Evolutionary conservation across 805 yeast species (phyloP), one percentile per base, ranked within the genome.

Genomic region (Nakazawaea molendinolei): DNA sequence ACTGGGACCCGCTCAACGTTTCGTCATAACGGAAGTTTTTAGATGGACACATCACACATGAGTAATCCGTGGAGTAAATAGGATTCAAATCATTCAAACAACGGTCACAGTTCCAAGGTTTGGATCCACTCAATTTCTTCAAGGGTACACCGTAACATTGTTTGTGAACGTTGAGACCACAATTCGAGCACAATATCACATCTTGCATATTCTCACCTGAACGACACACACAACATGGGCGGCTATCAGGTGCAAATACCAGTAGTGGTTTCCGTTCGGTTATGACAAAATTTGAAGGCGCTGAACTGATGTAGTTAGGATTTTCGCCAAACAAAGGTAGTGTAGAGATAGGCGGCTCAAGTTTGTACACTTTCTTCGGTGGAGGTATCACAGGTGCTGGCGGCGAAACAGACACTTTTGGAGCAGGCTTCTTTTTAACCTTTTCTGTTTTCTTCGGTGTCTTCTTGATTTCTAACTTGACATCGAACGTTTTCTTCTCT

Each of bases 41-140:
- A 0, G 74, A 67, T 28, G 62, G 55, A 54, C 96, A 87, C n/a
- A 86, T 50, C 12, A 64, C 58, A 53, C 96, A 86, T 2, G 68
- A 56, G 49, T 82, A 79, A 15, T 69, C 60, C 0, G 79, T 70
- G 3, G 77, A 66, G 24, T 65, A 61, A 3, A 69, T 44, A 0
- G 92, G 90, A 42, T 74, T 71, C 34, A 75, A 52, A 33, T 77
- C 81, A 50, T 86, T 85, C 4, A 76, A 65, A 51, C 96, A 87
- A 1, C 77, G 66, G 47, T 86, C 95, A 58, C 96, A 87, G 18
- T 67, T 59, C 96, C 96, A 86, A 38, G 68, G 69, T 14, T 40
- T 46, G 10, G 41, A 3, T n/a, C 36, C 20, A 28, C 34, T 40
- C 33, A 16, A 34, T 44, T 8, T 46, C 46, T 38, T 41, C 12